phyloP scores from a whole-genome alignment of 2,329 filamentous ascomycete genomes.

The Cordyceps cateniannulata region DNA sequence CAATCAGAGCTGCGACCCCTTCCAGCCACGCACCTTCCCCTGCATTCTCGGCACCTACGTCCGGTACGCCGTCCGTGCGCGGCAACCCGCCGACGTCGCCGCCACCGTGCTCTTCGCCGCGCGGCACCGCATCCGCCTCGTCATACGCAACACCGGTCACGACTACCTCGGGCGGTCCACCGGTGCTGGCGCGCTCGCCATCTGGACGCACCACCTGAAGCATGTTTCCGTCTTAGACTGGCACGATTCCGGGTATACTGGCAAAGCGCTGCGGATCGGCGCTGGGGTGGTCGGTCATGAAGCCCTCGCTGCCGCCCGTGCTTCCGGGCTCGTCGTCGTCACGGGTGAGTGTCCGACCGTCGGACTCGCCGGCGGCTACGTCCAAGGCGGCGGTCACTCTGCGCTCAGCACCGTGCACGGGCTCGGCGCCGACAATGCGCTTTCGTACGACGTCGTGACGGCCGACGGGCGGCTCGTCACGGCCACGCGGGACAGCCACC shows the following conservation, averaged over 20 bases:
- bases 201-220: slow-evolving; percentile 44
- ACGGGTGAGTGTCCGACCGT: slow-evolving; percentile 42
- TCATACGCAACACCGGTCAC: slow-evolving; percentile 44
- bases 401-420: slow-evolving; percentile 43
- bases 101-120: slow-evolving; percentile 28
- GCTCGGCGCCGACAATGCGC: slow-evolving; percentile 48
- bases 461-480: slow-evolving; percentile 36
- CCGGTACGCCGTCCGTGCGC: slow-evolving; percentile 29
- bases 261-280: slow-evolving; percentile 41
- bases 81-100: slow-evolving; percentile 19
- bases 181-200: slow-evolving; percentile 39
- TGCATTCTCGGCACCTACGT: slow-evolving; percentile 37
- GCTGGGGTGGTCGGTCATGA: slow-evolving; percentile 43
- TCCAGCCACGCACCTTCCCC: slow-evolving; percentile 27
- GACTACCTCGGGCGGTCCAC: slow-evolving; percentile 46
- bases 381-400: slow-evolving; percentile 50
- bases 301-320: slow-evolving; percentile 29
- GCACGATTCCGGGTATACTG: slow-evolving; percentile 32
- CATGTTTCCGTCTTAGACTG: slow-evolving; percentile 27
- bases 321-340: slow-evolving; percentile 31
- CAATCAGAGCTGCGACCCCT: slow-evolving; percentile 24
- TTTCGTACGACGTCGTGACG: slow-evolving; percentile 42
- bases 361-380: slow-evolving; percentile 50
- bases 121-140: slow-evolving; percentile 36
- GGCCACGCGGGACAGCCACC: slow-evolving; percentile 36